These are phyloP conservation scores for Blastobotrys chiropterorum DNA, from an alignment of 805 yeast genomes.

Conservation along the genomic window DNA sequence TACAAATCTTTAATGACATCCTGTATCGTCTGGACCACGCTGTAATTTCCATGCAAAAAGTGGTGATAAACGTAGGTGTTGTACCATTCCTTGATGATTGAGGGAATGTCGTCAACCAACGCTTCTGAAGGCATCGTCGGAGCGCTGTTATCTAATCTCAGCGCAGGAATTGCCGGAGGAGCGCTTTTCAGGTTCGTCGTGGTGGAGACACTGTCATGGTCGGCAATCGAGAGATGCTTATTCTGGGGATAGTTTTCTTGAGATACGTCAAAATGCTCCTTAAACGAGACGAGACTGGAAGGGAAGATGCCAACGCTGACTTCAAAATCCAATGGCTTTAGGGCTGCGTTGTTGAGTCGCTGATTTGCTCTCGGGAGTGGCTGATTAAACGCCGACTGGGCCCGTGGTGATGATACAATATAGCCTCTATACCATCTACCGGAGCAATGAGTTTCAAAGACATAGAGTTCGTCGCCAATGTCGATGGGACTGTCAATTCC, in stretches of 20 bases:
- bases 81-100: constrained; percentile 30
- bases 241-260: constrained; percentile 27
- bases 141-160: constrained; percentile 20
- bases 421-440: constrained; percentile 79
- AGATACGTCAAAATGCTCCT: constrained; percentile 23
- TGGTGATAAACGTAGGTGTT: constrained; percentile 24
- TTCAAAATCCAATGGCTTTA: constrained; percentile 21
- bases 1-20: constrained; percentile 24
- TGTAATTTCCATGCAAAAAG: constrained; percentile 24
- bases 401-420: constrained; percentile 50
- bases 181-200: constrained; percentile 11
- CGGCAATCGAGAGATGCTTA: constrained; percentile 20
- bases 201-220: constrained; percentile 5
- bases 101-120: constrained; percentile 28
- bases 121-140: constrained; percentile 22
- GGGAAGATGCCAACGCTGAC: constrained; percentile 25
- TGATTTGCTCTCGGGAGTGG: constrained; percentile 27
- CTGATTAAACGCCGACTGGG: constrained; percentile 22
- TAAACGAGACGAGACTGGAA: constrained; percentile 17
- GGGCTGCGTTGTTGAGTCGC: constrained; percentile 27
- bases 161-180: constrained; percentile 22
- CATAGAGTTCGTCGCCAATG: constrained; percentile 66
- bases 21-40: constrained; percentile 20
- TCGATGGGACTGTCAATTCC: constrained; percentile 27
- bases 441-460: constrained; percentile 53